Conservation (phyloP, 208 protist genomes). For the Porcisia hertigi region DNA sequence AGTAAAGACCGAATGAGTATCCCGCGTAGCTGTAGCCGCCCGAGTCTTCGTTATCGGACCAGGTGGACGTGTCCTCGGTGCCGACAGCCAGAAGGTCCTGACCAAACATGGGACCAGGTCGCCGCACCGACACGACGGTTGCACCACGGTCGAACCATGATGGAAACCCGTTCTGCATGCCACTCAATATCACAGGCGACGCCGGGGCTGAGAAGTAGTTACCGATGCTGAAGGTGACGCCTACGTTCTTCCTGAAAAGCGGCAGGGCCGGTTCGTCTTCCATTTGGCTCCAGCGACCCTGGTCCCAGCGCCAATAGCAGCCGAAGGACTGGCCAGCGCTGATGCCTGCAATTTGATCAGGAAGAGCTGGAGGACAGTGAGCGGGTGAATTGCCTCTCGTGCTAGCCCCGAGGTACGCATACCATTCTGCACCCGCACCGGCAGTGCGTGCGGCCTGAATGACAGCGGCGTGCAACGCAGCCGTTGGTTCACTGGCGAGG, state of each 20-base stretch:
- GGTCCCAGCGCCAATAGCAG: conserved; percentile 54
- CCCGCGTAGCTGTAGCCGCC: conserved; percentile 42
- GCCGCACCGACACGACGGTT: not conserved
- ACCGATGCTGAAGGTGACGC: conserved; percentile 36
- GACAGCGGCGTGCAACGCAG: conserved; percentile 13
- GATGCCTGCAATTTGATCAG: not conserved
- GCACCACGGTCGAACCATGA: conserved; percentile 7
- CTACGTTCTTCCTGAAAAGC: conserved; percentile 8
- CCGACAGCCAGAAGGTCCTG: conserved; percentile 29
- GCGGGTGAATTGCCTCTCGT: conserved; percentile 2
- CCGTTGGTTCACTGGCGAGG: conserved; percentile 32
- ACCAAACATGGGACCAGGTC: conserved; percentile 25
- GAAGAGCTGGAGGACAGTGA: conserved; percentile 14
- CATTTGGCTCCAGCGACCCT: conserved; percentile 35
- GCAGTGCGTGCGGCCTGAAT: conserved; percentile 19
- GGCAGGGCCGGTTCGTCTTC: conserved; percentile 22
- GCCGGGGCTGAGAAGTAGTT: conserved; percentile 18
- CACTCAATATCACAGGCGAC: conserved; percentile 4
- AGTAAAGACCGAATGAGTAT: conserved; percentile 9
- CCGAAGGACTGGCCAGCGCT: conserved; percentile 6
- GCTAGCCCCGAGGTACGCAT: conserved; percentile 36
- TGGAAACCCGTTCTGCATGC: conserved; percentile 12
- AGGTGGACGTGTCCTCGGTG: conserved; percentile 16
- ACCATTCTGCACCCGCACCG: conserved; percentile 25
- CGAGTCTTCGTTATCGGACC: conserved; percentile 32